A percentile compares a stretch with the other conserved stretches of the same genome.
Conservation (phyloP, 2,329 filamentous ascomycete species). For the Penicillium sp. region DNA sequence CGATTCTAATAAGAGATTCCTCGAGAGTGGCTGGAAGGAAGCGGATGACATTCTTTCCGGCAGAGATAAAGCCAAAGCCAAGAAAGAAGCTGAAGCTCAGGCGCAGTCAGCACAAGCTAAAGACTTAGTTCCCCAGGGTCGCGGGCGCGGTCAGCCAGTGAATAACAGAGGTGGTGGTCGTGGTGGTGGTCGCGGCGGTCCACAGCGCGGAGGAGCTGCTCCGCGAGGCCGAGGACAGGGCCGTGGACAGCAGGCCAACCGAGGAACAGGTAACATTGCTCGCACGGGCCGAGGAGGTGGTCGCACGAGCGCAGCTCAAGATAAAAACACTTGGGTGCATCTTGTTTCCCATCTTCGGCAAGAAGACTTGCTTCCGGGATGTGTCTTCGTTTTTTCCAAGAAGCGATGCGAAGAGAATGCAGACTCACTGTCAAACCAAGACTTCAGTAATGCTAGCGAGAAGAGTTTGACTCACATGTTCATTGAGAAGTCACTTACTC, state of each 20-base stretch:
- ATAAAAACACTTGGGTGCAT: slow-evolving; percentile 95
- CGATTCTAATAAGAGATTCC: slow-evolving; percentile 83
- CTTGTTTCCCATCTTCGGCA: slow-evolving; percentile 89
- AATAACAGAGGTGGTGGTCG: slow-evolving; percentile 48
- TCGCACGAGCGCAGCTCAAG: slow-evolving; percentile 84
- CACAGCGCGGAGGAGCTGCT: slow-evolving; percentile 32
- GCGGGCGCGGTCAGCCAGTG: slow-evolving; percentile 53
- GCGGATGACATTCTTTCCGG: slow-evolving; percentile 80
- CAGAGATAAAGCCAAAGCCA: slow-evolving; percentile 70
- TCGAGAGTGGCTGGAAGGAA: slow-evolving; percentile 92
- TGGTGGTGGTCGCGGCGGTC: slow-evolving; percentile 43
- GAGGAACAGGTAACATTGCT: slow-evolving; percentile 80
- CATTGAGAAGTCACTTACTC: slow-evolving; percentile 88
- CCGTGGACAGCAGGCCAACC: slow-evolving; percentile 56
- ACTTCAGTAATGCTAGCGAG: slow-evolving; percentile 88
- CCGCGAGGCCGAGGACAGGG: slow-evolving; percentile 53
- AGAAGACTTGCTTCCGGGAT: slow-evolving; percentile 80
- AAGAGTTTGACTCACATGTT: slow-evolving; percentile 98
- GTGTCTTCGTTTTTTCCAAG: slow-evolving; percentile 98
- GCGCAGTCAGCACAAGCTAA: slow-evolving; percentile 48
- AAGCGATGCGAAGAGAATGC: slow-evolving; percentile 97
- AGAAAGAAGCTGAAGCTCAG: slow-evolving; percentile 52
- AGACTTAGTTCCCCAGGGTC: slow-evolving; percentile 55
- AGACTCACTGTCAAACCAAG: slow-evolving; percentile 88
- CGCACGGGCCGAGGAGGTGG: slow-evolving; percentile 81